Conservation (phyloP, 2,329 filamentous ascomycete species). For the Metarhizium sp. region DNA sequence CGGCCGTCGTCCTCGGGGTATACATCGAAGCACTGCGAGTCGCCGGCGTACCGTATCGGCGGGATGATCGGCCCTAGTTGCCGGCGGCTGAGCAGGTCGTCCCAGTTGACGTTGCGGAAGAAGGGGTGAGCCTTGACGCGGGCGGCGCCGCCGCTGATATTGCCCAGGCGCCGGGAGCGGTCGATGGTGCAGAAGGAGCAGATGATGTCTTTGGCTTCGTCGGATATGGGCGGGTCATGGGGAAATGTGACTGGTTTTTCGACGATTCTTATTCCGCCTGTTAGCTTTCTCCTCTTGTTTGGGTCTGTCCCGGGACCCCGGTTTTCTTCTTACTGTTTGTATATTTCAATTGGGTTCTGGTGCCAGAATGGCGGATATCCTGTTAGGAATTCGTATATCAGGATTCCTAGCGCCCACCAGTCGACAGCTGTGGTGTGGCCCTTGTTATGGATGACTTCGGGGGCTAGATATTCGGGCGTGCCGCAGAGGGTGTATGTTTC, state of each 20-base stretch:
- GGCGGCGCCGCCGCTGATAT: constrained; percentile 63
- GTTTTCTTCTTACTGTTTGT: constrained; percentile 54
- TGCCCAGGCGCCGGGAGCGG: constrained; percentile 67
- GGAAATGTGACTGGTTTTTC: constrained; percentile 71
- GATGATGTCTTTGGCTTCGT: constrained; percentile 66
- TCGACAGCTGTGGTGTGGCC: constrained; percentile 69
- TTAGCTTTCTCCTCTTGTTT: not conserved
- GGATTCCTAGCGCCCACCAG: constrained; percentile 80
- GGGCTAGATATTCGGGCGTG: constrained; percentile 75
- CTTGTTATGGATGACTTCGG: constrained; percentile 77
- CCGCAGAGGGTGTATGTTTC: constrained; percentile 80
- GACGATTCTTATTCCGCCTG: constrained; percentile 51
- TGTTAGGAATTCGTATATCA: constrained; percentile 78
- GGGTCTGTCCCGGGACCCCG: not conserved
- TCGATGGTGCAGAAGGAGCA: constrained; percentile 69
- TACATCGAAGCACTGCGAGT: constrained; percentile 72
- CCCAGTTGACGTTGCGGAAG: constrained; percentile 66
- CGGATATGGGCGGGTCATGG: constrained; percentile 52
- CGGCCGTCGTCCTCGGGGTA: constrained; percentile 69
- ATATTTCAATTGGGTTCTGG: constrained; percentile 78
- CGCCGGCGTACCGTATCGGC: constrained; percentile 61
- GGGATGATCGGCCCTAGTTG: constrained; percentile 64
- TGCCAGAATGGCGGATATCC: constrained; percentile 85
- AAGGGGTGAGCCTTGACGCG: constrained; percentile 69
- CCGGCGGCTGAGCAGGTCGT: constrained; percentile 56